These are phyloP conservation scores for Casuarina cunninghamiana DNA, from an alignment of 306 rosid species.

Conservation along the genomic window DNA sequence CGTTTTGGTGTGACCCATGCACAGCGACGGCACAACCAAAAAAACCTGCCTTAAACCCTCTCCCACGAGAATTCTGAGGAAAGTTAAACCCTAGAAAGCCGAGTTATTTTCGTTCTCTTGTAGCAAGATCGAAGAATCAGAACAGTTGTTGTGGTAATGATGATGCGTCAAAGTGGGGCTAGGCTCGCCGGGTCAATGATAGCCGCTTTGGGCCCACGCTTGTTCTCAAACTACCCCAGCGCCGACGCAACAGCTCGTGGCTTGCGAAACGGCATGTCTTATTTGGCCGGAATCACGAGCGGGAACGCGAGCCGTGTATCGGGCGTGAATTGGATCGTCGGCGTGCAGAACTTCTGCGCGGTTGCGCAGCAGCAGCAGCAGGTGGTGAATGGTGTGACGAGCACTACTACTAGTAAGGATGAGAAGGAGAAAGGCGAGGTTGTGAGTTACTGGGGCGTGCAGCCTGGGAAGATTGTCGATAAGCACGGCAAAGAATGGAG, in stretches of 20 bases:
- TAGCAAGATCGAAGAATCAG: background rate
- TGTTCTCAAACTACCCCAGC: slow-evolving; percentile 17
- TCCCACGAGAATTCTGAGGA: background rate
- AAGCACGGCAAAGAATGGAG: slow-evolving; percentile 71
- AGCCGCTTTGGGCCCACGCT: slow-evolving; percentile 9
- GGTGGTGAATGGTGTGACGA: background rate
- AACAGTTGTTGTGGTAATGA: background rate
- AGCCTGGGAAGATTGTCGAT: slow-evolving; percentile 32
- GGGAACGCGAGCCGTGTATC: slow-evolving; percentile 3
- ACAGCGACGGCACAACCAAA: background rate
- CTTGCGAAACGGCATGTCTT: slow-evolving; percentile 19
- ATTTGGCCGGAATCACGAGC: slow-evolving; percentile 10
- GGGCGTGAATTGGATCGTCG: slow-evolving; percentile 12
- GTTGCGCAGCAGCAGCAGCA: slow-evolving; percentile 27
- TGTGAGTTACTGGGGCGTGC: slow-evolving; percentile 68
- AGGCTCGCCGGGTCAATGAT: slow-evolving; percentile 6
- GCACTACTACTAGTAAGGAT: slow-evolving; percentile 8
- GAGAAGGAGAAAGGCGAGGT: slow-evolving; percentile 33
- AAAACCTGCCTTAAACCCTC: background rate
- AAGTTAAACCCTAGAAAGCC: background rate
- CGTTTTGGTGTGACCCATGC: background rate
- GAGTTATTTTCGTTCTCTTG: background rate
- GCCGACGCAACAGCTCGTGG: background rate
- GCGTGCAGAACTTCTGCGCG: slow-evolving; percentile 32
- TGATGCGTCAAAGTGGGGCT: slow-evolving; percentile 29